phyloP scores from a whole-genome alignment of 2,329 filamentous ascomycete species.

The Penicillium verrucosum region DNA sequence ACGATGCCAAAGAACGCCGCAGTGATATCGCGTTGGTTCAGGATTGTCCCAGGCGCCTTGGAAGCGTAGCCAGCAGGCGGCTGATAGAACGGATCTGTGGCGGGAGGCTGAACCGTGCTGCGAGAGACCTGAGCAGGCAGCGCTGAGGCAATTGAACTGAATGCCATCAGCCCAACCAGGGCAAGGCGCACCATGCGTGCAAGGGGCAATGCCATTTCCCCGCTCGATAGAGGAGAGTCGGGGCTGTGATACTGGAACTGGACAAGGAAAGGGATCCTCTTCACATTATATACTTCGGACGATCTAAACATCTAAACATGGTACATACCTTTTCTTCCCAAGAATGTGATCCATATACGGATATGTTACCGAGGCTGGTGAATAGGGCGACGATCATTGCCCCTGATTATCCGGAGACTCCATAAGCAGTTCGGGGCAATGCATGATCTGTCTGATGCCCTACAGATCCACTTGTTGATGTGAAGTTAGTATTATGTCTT shows the following conservation, averaged over 20 bases:
- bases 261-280: neutral
- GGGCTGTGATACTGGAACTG: neutral
- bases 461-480: neutral
- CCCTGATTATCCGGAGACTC: neutral
- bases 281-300: neutral
- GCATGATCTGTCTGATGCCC: neutral
- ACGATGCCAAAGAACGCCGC: constrained; percentile 24
- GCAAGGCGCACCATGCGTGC: constrained; percentile 6
- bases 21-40: constrained; percentile 20
- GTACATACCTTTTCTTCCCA: neutral
- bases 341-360: constrained; percentile 3
- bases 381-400: neutral
- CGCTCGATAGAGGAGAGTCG: neutral
- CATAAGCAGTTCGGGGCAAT: neutral
- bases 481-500: neutral
- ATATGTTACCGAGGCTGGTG: constrained; percentile 2
- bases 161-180: neutral
- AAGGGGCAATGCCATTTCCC: constrained; percentile 4
- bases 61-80: constrained; percentile 25
- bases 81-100: constrained; percentile 28
- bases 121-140: neutral
- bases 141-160: constrained; percentile 1
- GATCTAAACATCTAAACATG: neutral
- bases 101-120: constrained; percentile 6
- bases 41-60: constrained; percentile 22